Conservation (phyloP, 345 rosid genomes). For the Raphanus sativus region DNA sequence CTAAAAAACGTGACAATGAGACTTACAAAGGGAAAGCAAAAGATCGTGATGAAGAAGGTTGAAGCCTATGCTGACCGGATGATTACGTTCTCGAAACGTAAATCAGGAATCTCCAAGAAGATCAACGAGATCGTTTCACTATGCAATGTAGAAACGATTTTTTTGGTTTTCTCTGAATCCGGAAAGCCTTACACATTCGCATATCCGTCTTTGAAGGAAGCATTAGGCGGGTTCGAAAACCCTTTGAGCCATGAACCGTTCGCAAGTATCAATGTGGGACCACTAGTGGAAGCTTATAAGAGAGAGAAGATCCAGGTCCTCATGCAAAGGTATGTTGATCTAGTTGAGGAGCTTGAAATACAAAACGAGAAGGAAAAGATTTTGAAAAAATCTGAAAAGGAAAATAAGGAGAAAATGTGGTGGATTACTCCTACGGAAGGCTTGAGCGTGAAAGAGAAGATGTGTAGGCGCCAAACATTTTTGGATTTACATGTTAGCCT, state of each 20-base stretch:
- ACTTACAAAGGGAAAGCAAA: constrained; percentile 30
- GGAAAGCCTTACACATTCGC: constrained; percentile 44
- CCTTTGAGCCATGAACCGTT: neutral
- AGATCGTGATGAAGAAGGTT: constrained; percentile 37
- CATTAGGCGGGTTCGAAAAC: constrained; percentile 14
- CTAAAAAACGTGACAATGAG: constrained; percentile 10
- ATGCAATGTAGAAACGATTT: constrained; percentile 30
- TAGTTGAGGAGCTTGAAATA: constrained; percentile 4
- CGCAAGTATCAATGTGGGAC: neutral
- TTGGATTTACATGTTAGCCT: neutral
- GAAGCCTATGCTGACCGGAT: constrained; percentile 29
- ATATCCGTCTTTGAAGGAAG: constrained; percentile 39
- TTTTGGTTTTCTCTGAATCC: constrained; percentile 40
- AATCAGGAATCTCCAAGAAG: constrained; percentile 44
- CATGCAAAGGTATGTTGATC: constrained; percentile 9
- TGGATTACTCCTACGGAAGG: neutral
- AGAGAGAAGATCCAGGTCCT: constrained; percentile 21
- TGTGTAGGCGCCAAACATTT: neutral
- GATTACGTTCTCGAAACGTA: constrained; percentile 48
- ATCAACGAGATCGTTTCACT: constrained; percentile 42
- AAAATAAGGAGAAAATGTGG: neutral
- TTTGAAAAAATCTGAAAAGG: neutral
- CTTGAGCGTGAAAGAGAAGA: neutral
- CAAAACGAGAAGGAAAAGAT: constrained; percentile 8
- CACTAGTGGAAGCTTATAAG: constrained; percentile 42